These are phyloP conservation scores for Thelonectria discophora DNA, from an alignment of 2,329 filamentous ascomycete genomes.

Conservation along the genomic window DNA sequence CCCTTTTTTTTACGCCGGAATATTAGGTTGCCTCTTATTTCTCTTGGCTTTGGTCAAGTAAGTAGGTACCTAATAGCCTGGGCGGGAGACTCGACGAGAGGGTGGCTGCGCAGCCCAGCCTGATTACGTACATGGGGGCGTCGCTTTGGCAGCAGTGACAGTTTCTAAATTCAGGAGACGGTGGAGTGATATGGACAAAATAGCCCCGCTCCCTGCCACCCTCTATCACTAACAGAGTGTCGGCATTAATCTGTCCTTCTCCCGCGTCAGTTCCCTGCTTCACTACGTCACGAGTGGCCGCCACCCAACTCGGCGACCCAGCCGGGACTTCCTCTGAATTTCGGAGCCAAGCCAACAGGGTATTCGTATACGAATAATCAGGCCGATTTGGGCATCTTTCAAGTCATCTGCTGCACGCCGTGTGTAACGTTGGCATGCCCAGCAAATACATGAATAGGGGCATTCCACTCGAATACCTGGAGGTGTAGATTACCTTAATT, in stretches of 20 bases:
- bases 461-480: no score
- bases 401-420: no score
- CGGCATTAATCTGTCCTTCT: background rate
- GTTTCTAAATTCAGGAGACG: constrained; percentile 11
- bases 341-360: no score
- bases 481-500: no score
- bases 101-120: constrained; percentile 26
- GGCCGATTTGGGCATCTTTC: no score
- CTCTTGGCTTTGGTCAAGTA: background rate
- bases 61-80: no score
- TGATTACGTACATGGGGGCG: constrained; percentile 26
- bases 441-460: no score
- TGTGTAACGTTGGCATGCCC: no score
- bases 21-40: constrained; percentile 1
- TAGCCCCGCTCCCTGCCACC: background rate
- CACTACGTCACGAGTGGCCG: background rate
- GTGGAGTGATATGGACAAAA: background rate
- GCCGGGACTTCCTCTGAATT: no score
- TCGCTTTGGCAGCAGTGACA: constrained; percentile 11
- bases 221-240: background rate
- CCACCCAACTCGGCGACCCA: no score
- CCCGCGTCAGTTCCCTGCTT: background rate
- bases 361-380: no score
- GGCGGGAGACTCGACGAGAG: constrained; percentile 5
- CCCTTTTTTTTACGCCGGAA: constrained; percentile 1